Evolutionary conservation across 805 yeast genomes (phyloP), one percentile per base, ranked within the genome.

Genomic region (Candida ficus): DNA sequence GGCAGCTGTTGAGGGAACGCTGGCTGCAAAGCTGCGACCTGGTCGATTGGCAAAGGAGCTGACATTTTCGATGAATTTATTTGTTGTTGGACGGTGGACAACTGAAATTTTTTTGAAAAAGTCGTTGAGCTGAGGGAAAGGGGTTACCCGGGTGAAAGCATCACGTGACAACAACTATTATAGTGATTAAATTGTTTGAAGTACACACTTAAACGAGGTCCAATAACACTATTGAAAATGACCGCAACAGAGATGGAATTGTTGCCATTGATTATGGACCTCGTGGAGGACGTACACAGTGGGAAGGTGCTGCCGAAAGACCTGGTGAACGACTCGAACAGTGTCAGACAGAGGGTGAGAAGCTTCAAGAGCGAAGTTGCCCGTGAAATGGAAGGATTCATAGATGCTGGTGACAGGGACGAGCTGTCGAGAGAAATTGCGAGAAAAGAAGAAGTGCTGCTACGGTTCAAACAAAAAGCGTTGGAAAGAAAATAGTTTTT

Each of bases 221-320:
- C 9, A 14, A 14, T 29, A 29, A 29, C 20, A 17, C 7, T 9
- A 29, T 7, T 29, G 2, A n/a, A 6, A 17, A 35, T 29, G 29
- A 26, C 17, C 4, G 17, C 37, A 2, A 28, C 33, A n/a, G 40
- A 41, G n/a, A 33, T 64, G 30, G 72, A 70, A 30, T 44, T 70
- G 14, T 43, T 70, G 3, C 73, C 74, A 2, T 35, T 68, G 25
- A 50, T 70, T 7, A 44, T 70, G 41, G 73, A 68, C 33, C 49
- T 66, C 17, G 53, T 70, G 7, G 73, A 68, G 35, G 63, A 58
- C 35, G 60, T 70, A 10, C 62, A 65, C 33, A 46, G 55, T 2
- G 73, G 73, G 0, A 58, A 61, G 38, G 49, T 68, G 2, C 44
- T 66, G n/a, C 70, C 72, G 0, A 66, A 67, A 38, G 74, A 70